These are phyloP conservation scores for Globisporangium splendens DNA, from an alignment of 352 stramenopile genomes.

Conservation along the genomic window DNA sequence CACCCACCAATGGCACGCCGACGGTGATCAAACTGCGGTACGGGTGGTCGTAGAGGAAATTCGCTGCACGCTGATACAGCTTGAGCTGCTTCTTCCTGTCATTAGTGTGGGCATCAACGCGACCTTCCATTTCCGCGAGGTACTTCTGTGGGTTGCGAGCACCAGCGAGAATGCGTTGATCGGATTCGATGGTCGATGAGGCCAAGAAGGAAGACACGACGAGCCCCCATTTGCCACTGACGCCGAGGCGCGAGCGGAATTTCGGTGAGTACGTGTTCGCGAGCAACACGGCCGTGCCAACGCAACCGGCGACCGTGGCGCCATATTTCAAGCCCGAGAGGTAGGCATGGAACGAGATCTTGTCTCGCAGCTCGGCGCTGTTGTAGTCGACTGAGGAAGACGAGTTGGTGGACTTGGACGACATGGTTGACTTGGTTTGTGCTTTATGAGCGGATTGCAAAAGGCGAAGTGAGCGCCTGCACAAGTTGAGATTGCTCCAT, in stretches of 20 bases:
- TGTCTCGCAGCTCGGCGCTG: constrained; percentile 39
- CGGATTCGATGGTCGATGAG: constrained; percentile 58
- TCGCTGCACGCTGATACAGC: constrained; percentile 56
- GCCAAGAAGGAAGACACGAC: constrained; percentile 54
- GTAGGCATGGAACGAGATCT: constrained; percentile 67
- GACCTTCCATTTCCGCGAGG: constrained; percentile 45
- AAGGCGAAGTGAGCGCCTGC: not conserved
- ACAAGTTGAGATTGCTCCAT: not conserved
- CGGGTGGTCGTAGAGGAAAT: constrained; percentile 79
- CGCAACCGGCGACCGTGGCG: constrained; percentile 24
- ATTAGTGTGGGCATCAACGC: constrained; percentile 28
- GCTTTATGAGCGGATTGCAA: not conserved
- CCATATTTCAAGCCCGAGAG: constrained; percentile 46
- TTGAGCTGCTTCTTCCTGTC: constrained; percentile 31
- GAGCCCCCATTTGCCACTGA: constrained; percentile 73
- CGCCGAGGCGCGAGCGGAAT: constrained; percentile 62
- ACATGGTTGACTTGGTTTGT: not conserved
- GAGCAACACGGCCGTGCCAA: constrained; percentile 24
- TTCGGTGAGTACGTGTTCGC: constrained; percentile 55
- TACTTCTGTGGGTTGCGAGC: constrained; percentile 74
- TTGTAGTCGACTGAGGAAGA: not conserved
- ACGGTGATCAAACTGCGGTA: constrained; percentile 53
- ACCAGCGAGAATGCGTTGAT: constrained; percentile 51
- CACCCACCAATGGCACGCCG: constrained; percentile 54
- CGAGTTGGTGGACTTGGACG: not conserved